Base-by-base conservation (phyloP, 805 yeast species). In the Candida koratica region DNA sequence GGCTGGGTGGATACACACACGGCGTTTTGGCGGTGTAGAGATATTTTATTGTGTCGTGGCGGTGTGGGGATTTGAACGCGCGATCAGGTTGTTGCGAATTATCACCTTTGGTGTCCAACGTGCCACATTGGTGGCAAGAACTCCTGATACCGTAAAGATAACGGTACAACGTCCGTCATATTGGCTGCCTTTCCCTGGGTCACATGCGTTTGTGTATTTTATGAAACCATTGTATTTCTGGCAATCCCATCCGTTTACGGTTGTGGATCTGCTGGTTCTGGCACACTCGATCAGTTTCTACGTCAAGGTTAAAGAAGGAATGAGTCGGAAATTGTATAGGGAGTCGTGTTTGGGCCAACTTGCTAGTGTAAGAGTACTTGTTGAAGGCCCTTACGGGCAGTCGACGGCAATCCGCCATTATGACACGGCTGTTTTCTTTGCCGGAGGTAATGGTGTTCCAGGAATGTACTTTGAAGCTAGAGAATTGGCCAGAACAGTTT, bases 361-460 rank as follows among this genome's bases (percentile, higher is more conserved):
- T 8, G 36, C 41, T 4, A 23, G 36, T 11, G 49, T 58, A 28
- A 41, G 54, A 22, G 56, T 58, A 6, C 55, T 58, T 6, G 46
- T 57, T n/a, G 62, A 58, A 38, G 89, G 89, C 0, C 87, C 89
- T 1, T 83, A 83, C 49, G 84, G 88, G 3, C 61, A 64, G 23
- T 45, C 69, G 3, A 51, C 72, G 4, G 71, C 79, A 2, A 56
- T 75, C 12, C 55, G 61, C 15, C 60, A 63, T 26, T 80, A 71
- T 47, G 71, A 75, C 31, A 69, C 71, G 38, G 71, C 78, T 4
- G 64, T 80, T 4, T 66, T 80, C 27, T 42, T 82, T n/a, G 80
- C 87, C 7, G 88, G 86, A 32, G 89, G 90, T 26, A 77, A 77
- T 34, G 93, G 90, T 12, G 62, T 84, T 32, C 79, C 89, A 1